Evolutionary conservation across 2,329 filamentous ascomycete species (phyloP).

Genomic region (Alternaria novae-zelandiae): DNA sequence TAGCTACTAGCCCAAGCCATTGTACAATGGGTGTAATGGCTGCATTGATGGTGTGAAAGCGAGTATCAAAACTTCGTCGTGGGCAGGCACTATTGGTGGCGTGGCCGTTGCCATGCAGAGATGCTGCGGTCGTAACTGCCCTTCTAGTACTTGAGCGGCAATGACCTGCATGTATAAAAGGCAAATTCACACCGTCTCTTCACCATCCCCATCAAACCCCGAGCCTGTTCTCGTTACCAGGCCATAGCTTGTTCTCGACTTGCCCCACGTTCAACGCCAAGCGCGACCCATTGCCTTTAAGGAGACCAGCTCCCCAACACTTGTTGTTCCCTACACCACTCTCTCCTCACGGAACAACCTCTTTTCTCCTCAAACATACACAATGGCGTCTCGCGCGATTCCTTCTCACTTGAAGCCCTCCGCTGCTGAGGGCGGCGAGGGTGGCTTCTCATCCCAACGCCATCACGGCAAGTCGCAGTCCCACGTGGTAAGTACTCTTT

Average conservation of each 20-base stretch:
- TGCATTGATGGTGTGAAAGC: not conserved
- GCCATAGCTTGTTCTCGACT: constrained; percentile 30
- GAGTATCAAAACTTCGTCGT: not conserved
- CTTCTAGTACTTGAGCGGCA: constrained; percentile 18
- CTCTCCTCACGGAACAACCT: constrained; percentile 7
- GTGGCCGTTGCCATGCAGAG: constrained; percentile 21
- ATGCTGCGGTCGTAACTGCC: constrained; percentile 20
- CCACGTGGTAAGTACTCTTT: constrained; percentile 74
- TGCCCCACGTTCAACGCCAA: constrained; percentile 31
- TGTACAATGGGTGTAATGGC: not conserved
- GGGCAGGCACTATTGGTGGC: constrained; percentile 15
- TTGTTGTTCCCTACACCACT: constrained; percentile 16
- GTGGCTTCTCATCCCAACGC: constrained; percentile 62
- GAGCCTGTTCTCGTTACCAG: constrained; percentile 12
- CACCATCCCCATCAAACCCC: constrained; percentile 9
- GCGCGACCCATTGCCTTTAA: constrained; percentile 27
- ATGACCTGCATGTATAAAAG: constrained; percentile 19
- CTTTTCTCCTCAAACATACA: constrained; percentile 26
- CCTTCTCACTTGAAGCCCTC: constrained; percentile 82
- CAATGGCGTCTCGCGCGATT: constrained; percentile 76
- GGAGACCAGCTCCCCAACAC: constrained; percentile 28
- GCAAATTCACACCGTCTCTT: constrained; percentile 20
- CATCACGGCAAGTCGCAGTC: constrained; percentile 87
- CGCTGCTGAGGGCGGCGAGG: constrained; percentile 46
- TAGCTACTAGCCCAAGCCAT: not conserved